Percentiles rank a stretch among this genome's conserved stretches.
Conservation (phyloP, 108 stramenopile species). For the Nitzschia sp. region DNA sequence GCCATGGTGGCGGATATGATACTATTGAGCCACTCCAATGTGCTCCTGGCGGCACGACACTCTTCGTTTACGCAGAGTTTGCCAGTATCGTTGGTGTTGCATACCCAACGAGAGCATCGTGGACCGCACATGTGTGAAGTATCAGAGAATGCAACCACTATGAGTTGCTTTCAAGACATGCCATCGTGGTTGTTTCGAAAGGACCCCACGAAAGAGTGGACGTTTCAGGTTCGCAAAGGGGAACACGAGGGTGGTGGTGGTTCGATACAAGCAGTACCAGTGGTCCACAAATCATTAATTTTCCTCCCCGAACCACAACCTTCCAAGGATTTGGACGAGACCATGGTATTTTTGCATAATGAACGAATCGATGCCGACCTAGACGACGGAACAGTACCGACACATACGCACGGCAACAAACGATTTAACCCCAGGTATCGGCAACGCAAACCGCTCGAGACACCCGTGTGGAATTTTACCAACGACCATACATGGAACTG, state of each 20-base stretch:
- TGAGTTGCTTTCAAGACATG: slow-evolving; percentile 40
- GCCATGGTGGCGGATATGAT: slow-evolving; percentile 44
- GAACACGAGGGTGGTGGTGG: background rate
- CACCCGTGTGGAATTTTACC: slow-evolving; percentile 13
- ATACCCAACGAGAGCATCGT: slow-evolving; percentile 10
- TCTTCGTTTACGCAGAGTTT: slow-evolving; percentile 53
- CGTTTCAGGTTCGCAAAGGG: background rate
- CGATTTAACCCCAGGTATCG: slow-evolving; percentile 29
- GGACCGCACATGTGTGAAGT: slow-evolving; percentile 42
- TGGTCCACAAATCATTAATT: slow-evolving; percentile 26
- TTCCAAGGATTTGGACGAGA: slow-evolving; percentile 30
- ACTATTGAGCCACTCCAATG: slow-evolving; percentile 44
- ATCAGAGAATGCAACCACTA: slow-evolving; percentile 29
- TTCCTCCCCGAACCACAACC: slow-evolving; percentile 37
- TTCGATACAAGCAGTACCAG: slow-evolving; percentile 10
- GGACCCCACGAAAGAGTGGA: slow-evolving; percentile 11
- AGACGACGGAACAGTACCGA: background rate
- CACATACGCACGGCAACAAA: slow-evolving; percentile 17
- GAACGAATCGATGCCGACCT: background rate
- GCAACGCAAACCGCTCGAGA: background rate
- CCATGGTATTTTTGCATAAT: slow-evolving; percentile 20
- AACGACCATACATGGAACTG: background rate
- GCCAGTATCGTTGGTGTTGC: slow-evolving; percentile 45
- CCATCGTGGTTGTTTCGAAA: slow-evolving; percentile 44
- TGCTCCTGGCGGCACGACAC: slow-evolving; percentile 42